Base-by-base conservation (phyloP, 805 yeast genomes). In the Yamadazyma nakazawae region DNA sequence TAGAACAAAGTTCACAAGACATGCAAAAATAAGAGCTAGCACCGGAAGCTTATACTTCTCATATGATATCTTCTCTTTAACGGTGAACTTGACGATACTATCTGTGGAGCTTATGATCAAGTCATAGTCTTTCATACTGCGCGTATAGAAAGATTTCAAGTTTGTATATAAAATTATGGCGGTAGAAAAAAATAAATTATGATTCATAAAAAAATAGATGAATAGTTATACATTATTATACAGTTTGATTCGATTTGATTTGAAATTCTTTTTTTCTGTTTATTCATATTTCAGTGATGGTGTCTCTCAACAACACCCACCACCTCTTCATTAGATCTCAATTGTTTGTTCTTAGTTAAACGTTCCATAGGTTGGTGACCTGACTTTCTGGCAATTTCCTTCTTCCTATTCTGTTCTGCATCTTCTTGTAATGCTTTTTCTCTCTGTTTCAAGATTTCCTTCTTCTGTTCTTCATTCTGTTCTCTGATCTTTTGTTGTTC, bases 391-490 rank as follows among this genome's bases (percentile, higher is more conserved):
- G 75, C 79, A 36, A 68, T 61, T 50, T 79, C 83, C 52, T 72
- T 64, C 60, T 66, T 64, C 61, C 77, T 69, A 50, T 72, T 78
- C 30, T 62, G 70, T 50, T 75, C 78, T 39, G 73, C 65, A 64
- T 91, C 97, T 58, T 87, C 96, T 53, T 75, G 71, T 51, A 79
- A 73, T n/a, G 96, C 96, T 54, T 71, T 73, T 54, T 81, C 85
- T 49, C 78, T 79, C n/a, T 83, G 82, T 19, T 70, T 69, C 42
- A 76, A 80, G 66, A 89, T 82, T 53, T 75, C 80, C 54, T 76
- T 77, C 72, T 89, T 63, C 56, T 83, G 83, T 41, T 70, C 73
- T 51, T 84, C 87, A 61, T 89, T 95, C 42, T 80, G 81, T 14
- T 60, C 58, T 54, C 84, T 77, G 45, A 88, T 67, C 45, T 72